Conservation (phyloP, 1,139 yeast species). For the Yamadazyma sp. region DNA sequence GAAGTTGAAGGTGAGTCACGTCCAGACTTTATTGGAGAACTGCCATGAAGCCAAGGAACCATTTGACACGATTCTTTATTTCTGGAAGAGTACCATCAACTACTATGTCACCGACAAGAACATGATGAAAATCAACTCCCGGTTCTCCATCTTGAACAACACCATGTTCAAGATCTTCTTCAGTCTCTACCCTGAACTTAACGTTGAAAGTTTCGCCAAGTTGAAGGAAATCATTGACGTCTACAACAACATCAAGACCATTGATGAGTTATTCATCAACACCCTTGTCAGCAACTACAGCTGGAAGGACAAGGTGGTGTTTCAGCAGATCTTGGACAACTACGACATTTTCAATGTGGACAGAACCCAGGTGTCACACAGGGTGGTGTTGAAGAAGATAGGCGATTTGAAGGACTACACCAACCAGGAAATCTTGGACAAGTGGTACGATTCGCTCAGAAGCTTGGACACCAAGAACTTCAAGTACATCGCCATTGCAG, state of each 20-base stretch:
- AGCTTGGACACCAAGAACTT: conserved; percentile 56
- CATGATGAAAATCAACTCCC: conserved; percentile 41
- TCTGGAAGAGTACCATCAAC: conserved; percentile 65
- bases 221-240: conserved; percentile 58
- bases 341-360: conserved; percentile 59
- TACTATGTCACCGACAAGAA: conserved; percentile 49
- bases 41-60: conserved; percentile 59
- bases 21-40: conserved; percentile 65
- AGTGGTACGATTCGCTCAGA: conserved; percentile 61
- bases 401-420: conserved; percentile 59
- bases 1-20: conserved; percentile 72
- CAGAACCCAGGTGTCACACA: conserved; percentile 69
- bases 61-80: conserved; percentile 55
- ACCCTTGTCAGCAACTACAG: conserved; percentile 67
- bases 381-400: conserved; percentile 74
- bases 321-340: conserved; percentile 62
- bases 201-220: conserved; percentile 55
- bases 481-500: conserved; percentile 73
- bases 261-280: conserved; percentile 79
- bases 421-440: conserved; percentile 52
- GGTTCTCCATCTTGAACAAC: conserved; percentile 69
- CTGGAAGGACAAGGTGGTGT: conserved; percentile 69
- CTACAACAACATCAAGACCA: conserved; percentile 56
- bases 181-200: conserved; percentile 53
- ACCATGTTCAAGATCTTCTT: conserved; percentile 70